A percentile compares a stretch with the other conserved stretches of the same genome.
These are phyloP conservation scores for Picea abies DNA, from an alignment of 83 land plant genomes.

Conservation along the genomic window DNA sequence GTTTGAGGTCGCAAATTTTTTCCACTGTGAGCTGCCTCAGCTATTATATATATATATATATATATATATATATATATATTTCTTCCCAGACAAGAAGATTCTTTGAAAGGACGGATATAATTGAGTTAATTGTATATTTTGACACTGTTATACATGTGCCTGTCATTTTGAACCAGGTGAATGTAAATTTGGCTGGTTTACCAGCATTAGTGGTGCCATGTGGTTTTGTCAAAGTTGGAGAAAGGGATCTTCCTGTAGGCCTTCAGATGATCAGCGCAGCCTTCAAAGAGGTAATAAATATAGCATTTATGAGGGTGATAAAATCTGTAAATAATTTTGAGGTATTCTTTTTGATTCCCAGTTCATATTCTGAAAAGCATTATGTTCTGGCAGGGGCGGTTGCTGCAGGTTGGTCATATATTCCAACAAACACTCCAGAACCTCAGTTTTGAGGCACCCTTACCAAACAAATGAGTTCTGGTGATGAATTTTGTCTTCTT, in stretches of 20 bases:
- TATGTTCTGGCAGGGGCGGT: conserved; percentile 54
- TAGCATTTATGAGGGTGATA: neutral
- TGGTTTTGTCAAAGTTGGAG: conserved; percentile 74
- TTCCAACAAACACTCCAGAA: conserved; percentile 81
- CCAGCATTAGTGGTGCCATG: conserved; percentile 96
- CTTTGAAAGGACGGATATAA: neutral
- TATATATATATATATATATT: neutral
- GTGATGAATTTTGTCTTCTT: neutral
- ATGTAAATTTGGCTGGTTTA: conserved; percentile 94
- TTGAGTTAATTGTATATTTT: neutral
- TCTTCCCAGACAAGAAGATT: neutral
- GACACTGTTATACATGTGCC: neutral
- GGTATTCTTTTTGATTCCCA: neutral
- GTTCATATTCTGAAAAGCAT: neutral
- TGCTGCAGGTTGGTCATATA: conserved; percentile 80
- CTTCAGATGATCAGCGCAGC: conserved; percentile 90
- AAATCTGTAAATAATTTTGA: neutral
- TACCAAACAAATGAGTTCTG: conserved; percentile 3
- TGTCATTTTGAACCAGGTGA: conserved; percentile 58
- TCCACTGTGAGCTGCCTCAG: too few relatives aligned
- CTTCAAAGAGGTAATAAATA: conserved; percentile 76
- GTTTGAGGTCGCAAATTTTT: too few relatives aligned
- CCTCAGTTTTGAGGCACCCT: conserved; percentile 47
- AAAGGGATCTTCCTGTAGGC: conserved; percentile 80
- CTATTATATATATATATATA: too few relatives aligned